A percentile compares a stretch with the other conserved stretches of the same genome.
phyloP scores from a whole-genome alignment of 441 rosid genomes.

The Croton laevigatus region DNA sequence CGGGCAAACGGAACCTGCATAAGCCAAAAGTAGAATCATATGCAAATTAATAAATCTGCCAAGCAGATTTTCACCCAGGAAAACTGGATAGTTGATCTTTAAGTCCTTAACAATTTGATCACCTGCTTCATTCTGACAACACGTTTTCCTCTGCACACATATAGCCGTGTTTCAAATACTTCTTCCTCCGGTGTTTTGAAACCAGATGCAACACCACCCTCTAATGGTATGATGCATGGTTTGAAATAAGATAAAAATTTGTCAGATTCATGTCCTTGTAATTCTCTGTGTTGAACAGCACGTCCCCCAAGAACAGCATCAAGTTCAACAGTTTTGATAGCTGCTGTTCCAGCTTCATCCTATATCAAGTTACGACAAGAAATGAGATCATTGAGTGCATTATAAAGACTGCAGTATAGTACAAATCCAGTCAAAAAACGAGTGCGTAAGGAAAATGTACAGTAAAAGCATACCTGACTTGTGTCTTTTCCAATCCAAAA shows the following conservation, averaged over 20 bases:
- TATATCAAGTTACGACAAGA: slow-evolving; percentile 22
- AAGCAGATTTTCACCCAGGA: slow-evolving; percentile 15
- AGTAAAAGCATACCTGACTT: slow-evolving; percentile 64
- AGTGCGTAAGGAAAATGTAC: slow-evolving; percentile 1
- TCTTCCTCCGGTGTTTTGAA: slow-evolving; percentile 83
- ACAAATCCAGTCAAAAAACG: slow-evolving; percentile 9
- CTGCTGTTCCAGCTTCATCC: slow-evolving; percentile 99
- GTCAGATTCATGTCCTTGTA: slow-evolving; percentile 97
- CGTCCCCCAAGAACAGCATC: slow-evolving; percentile 97
- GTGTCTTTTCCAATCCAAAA: slow-evolving; percentile 99
- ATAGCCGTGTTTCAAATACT: slow-evolving; percentile 78
- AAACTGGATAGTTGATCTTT: slow-evolving; percentile 20
- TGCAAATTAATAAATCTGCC: slow-evolving; percentile 14
- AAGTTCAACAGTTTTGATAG: slow-evolving; percentile 93
- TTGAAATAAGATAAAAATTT: slow-evolving; percentile 94
- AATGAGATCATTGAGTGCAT: slow-evolving; percentile 1
- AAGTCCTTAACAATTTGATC: slow-evolving; percentile 13
- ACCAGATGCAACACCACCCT: slow-evolving; percentile 97
- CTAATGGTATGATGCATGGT: slow-evolving; percentile 93
- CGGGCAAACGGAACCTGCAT: slow-evolving; percentile 90
- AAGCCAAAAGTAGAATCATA: slow-evolving; percentile 25
- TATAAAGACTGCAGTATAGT: background rate
- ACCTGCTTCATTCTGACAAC: slow-evolving; percentile 96
- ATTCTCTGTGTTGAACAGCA: slow-evolving; percentile 96
- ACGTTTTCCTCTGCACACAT: slow-evolving; percentile 93